A percentile compares a stretch with the other conserved stretches of the same genome.
Evolutionary conservation across 2,329 filamentous ascomycete species (phyloP).

Genomic region (Fusarium sp.): DNA sequence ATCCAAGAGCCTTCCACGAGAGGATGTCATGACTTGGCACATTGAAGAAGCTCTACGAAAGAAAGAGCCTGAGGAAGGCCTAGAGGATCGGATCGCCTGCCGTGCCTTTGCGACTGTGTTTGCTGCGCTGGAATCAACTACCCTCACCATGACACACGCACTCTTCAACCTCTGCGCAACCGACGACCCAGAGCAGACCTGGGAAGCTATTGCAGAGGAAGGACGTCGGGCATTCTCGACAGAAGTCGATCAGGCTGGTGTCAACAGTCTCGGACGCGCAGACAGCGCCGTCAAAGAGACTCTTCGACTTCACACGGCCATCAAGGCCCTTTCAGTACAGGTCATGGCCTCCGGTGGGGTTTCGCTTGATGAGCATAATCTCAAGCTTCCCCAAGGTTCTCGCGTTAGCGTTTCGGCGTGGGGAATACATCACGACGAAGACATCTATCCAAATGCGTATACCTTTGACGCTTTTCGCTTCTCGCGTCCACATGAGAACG

Average conservation of each 20-base stretch:
- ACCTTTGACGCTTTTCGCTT: slow-evolving; percentile 3
- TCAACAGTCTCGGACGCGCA: neutral
- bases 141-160: neutral
- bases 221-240: fast-evolving
- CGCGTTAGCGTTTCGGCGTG: neutral
- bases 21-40: slow-evolving; percentile 2
- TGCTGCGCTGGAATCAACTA: neutral
- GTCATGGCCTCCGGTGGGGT: neutral
- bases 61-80: neutral
- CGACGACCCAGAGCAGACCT: fast-evolving
- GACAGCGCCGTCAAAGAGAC: slow-evolving; percentile 9
- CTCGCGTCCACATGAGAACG: neutral
- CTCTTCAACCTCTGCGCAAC: neutral
- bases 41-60: slow-evolving; percentile 3
- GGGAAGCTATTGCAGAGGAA: neutral
- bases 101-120: neutral
- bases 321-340: neutral
- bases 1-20: neutral
- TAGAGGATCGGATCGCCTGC: neutral
- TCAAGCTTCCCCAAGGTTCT: neutral
- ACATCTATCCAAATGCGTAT: neutral
- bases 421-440: neutral
- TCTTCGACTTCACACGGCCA: neutral
- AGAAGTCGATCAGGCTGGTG: neutral
- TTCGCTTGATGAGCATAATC: fast-evolving